These are phyloP conservation scores for Penicillium sp. DNA, from an alignment of 2,329 filamentous ascomycete species.

Conservation along the genomic window DNA sequence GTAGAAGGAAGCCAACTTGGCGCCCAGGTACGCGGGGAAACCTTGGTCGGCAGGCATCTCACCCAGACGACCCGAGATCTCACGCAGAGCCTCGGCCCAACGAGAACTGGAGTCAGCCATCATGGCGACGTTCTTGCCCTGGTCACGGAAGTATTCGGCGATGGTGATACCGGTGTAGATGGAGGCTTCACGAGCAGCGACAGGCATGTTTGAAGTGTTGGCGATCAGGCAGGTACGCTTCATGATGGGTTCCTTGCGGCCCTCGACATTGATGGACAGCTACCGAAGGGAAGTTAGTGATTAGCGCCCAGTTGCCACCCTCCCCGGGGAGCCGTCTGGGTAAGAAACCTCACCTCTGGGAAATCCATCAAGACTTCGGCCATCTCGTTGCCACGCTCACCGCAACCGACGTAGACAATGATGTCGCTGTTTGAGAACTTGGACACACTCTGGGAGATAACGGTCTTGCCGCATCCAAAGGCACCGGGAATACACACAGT, in stretches of 20 bases:
- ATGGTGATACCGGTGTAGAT: conserved; percentile 97
- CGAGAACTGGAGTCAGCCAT: conserved; percentile 98
- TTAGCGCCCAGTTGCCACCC: no score
- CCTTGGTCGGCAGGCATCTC: conserved; percentile 99
- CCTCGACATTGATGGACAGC: conserved; percentile 89
- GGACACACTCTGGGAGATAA: conserved; percentile 96
- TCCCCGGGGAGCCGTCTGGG: conserved; percentile 11
- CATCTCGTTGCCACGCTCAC: conserved; percentile 98
- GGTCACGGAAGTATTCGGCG: conserved; percentile 94
- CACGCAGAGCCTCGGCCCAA: conserved; percentile 97
- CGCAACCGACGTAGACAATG: conserved; percentile 92
- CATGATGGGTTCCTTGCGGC: conserved; percentile 98
- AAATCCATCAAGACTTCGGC: conserved; percentile 99
- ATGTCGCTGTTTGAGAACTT: conserved; percentile 99
- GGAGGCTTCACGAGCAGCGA: conserved; percentile 94
- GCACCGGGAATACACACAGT: conserved; percentile 97
- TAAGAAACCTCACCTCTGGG: conserved; percentile 62
- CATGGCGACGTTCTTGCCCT: conserved; percentile 97
- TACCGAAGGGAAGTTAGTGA: conserved; percentile 30
- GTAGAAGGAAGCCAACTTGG: conserved; percentile 98
- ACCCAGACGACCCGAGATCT: conserved; percentile 95
- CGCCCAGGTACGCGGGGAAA: conserved; percentile 95
- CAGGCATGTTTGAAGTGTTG: conserved; percentile 99
- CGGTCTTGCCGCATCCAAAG: conserved; percentile 98
- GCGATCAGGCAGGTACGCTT: conserved; percentile 98